Evolutionary conservation across 176 grass and related monocot species (phyloP).

Genomic region (Coix lacrymajobi): DNA sequence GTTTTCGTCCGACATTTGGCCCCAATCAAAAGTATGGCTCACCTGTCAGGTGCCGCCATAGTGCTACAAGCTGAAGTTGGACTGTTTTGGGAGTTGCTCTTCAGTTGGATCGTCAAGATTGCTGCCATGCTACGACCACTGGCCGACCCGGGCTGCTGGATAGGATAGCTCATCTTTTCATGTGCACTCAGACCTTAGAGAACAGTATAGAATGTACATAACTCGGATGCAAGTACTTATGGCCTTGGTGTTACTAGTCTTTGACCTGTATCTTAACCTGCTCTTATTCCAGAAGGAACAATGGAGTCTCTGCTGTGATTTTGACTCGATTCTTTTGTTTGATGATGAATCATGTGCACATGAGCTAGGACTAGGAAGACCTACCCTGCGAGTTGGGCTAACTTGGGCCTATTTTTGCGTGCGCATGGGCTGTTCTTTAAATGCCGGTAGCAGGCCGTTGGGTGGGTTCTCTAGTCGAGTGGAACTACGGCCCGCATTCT

Average conservation of each 20-base stretch:
- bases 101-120: neutral
- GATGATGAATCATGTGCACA: neutral
- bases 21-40: neutral
- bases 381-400: no score
- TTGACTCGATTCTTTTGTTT: neutral
- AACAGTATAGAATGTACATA: constrained; percentile 7
- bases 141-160: neutral
- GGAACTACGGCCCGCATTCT: neutral
- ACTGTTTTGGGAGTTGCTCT: neutral
- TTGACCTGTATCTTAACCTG: neutral
- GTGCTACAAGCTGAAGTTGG: neutral
- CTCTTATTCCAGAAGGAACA: neutral
- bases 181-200: neutral
- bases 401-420: neutral
- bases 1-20: neutral
- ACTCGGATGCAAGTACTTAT: neutral
- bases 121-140: neutral
- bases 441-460: neutral
- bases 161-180: neutral
- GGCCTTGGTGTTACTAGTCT: neutral
- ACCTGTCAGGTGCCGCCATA: neutral
- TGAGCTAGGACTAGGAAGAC: no score
- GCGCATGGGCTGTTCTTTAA: neutral
- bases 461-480: neutral
- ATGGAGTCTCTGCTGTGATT: neutral